Evolutionary conservation across 192 early-diverging fungal species (phyloP), one percentile per base, ranked within the genome.

Genomic region (Coemansia sp.): DNA sequence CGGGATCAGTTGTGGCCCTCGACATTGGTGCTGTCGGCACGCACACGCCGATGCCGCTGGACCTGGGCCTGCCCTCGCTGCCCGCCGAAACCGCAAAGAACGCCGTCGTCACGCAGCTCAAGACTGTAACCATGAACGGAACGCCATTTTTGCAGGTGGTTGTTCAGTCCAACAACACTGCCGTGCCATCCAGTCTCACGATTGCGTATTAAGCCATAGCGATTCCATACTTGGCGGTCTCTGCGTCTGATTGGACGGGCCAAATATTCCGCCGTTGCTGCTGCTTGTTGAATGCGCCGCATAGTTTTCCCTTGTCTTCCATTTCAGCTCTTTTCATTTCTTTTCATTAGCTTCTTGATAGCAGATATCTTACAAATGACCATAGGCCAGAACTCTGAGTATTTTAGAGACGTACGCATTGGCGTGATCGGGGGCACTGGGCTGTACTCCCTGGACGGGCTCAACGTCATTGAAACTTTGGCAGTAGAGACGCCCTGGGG

Each of bases 371-470:
- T 27, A 21, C 23, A n/a, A 6, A 64, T 64, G 62, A 49, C 62
- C n/a, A 53, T 52, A 3, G 39, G 25, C 15, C 17, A 51, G 7
- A 23, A 64, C 23, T 32, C 23, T 0, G 10, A 51, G 29, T 76
- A 65, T 43, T 76, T 76, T 57, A 67, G 63, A 14, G 82, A 88
- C 71, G 88, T 94, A 60, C 84, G 89, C 64, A 90, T 98, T 68
- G 96, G 87, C 56, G 82, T 98, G 62, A 98, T 98, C 62, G 97
- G 97, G 45, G 97, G 97, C 22, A 92, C 93, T 21, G 93, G 94
- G 53, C 90, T 95, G 56, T 96, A 97, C 84, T 68, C 88, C 45
- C 87, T 97, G 57, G 91, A 94, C 54, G 85, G 88, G 48, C 85
- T 96, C 49, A 82, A 87, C 61, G 75, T 92, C 4, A 74, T 96